Evolutionary conservation across 306 rosid genomes (phyloP).

Genomic region (Quillaja saponaria): DNA sequence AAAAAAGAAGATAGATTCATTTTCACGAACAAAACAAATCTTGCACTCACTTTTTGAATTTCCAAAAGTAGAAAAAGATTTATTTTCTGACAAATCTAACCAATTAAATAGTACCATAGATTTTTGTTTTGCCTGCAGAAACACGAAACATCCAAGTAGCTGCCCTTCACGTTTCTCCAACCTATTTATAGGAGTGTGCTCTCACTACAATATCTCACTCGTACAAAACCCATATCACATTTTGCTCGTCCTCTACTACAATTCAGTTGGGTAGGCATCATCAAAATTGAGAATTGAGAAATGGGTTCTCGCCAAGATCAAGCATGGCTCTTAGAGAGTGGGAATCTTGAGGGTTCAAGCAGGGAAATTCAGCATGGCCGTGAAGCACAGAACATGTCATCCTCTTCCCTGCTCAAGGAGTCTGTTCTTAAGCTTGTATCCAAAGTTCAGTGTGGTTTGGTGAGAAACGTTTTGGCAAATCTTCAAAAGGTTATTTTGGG

Average conservation of each 20-base stretch:
- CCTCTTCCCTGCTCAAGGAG: constrained; percentile 69
- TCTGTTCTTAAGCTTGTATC: constrained; percentile 60
- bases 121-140: too few relatives aligned
- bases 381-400: constrained; percentile 74
- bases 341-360: constrained; percentile 45
- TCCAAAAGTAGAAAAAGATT: too few relatives aligned
- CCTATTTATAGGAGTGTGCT: constrained; percentile 16
- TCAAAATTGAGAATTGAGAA: neutral
- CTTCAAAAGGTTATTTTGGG: constrained; percentile 79
- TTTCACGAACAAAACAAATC: too few relatives aligned
- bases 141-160: constrained; percentile 39
- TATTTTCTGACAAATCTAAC: too few relatives aligned
- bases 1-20: too few relatives aligned
- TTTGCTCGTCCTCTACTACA: too few relatives aligned
- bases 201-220: neutral
- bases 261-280: neutral
- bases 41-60: too few relatives aligned
- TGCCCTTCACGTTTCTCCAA: neutral
- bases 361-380: constrained; percentile 58
- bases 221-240: too few relatives aligned
- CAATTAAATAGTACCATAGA: too few relatives aligned
- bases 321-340: constrained; percentile 67
- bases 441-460: constrained; percentile 40
- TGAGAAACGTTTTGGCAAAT: constrained; percentile 49
- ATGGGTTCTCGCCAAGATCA: constrained; percentile 57